Evolutionary conservation across 192 early-diverging fungal genomes (phyloP).

Genomic region (Coemansia sp.): DNA sequence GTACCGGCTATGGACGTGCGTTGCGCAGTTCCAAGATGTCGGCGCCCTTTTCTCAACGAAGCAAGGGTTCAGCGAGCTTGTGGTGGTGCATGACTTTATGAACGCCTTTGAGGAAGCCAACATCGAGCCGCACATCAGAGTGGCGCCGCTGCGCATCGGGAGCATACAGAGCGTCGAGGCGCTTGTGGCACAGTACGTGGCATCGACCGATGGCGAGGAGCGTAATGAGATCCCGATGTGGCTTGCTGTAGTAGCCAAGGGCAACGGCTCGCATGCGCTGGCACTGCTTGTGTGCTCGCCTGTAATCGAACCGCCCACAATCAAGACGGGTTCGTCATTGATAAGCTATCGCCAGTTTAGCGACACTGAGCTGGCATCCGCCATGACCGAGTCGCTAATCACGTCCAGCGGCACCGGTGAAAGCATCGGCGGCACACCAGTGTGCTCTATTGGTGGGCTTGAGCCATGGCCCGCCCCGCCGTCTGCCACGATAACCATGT

Average conservation of each 20-base stretch:
- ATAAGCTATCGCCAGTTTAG: slow-evolving; percentile 18
- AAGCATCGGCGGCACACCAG: not conserved
- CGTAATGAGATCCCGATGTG: slow-evolving; percentile 37
- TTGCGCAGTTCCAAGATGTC: slow-evolving; percentile 16
- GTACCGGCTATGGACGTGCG: slow-evolving; percentile 53
- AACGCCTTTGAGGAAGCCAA: slow-evolving; percentile 19
- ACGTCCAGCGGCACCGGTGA: slow-evolving; percentile 7
- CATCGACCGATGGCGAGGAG: slow-evolving; percentile 27
- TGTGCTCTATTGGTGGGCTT: slow-evolving; percentile 21
- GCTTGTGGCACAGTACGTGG: slow-evolving; percentile 29
- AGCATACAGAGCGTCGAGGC: slow-evolving; percentile 2
- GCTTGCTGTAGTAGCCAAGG: slow-evolving; percentile 20
- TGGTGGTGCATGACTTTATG: slow-evolving; percentile 35
- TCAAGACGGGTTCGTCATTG: not conserved
- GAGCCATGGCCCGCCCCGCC: slow-evolving; percentile 40
- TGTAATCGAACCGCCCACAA: slow-evolving; percentile 7
- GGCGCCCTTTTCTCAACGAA: slow-evolving; percentile 4
- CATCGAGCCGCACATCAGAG: slow-evolving; percentile 40
- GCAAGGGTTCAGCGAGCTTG: slow-evolving; percentile 42
- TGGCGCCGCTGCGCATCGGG: slow-evolving; percentile 27
- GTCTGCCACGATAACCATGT: not conserved
- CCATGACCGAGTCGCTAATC: slow-evolving; percentile 10
- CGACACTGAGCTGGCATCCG: slow-evolving; percentile 7
- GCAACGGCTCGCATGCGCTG: slow-evolving; percentile 30
- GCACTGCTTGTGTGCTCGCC: slow-evolving; percentile 27